phyloP scores from a whole-genome alignment of 371 early-diverging fungal genomes.

The Apophysomyces elegans region DNA sequence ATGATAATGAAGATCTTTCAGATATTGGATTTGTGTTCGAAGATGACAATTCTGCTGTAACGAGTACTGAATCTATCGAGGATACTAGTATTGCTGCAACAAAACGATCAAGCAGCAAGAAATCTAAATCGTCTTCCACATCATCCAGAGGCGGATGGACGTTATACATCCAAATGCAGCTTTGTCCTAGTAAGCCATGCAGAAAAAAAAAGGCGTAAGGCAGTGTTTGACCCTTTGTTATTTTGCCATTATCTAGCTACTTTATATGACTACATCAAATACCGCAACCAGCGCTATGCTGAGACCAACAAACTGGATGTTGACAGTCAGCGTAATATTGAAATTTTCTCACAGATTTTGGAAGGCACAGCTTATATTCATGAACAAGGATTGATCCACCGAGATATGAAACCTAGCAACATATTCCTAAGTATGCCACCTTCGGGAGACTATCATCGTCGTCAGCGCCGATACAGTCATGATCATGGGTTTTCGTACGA shows the following conservation, averaged over 20 bases:
- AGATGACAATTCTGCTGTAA: background rate
- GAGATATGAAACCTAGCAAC: conserved; percentile 85
- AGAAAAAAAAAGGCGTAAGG: background rate
- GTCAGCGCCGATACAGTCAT: conserved; percentile 14
- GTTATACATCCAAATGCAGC: conserved; percentile 86
- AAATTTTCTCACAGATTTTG: conserved; percentile 58
- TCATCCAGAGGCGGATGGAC: conserved; percentile 50
- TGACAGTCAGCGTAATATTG: conserved; percentile 49
- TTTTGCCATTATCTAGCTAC: conserved; percentile 30
- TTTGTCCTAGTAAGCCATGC: conserved; percentile 67
- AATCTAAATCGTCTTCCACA: background rate
- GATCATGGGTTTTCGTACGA: conserved; percentile 31
- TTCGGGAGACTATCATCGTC: conserved; percentile 9
- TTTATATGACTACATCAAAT: conserved; percentile 47
- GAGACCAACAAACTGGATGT: conserved; percentile 28
- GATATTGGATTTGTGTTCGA: conserved; percentile 22
- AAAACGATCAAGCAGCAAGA: conserved; percentile 13
- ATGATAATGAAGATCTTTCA: conserved; percentile 3
- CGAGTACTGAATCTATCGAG: background rate
- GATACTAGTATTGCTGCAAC: background rate
- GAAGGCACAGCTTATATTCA: conserved; percentile 77
- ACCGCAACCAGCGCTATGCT: conserved; percentile 36
- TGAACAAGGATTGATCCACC: conserved; percentile 71
- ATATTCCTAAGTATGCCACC: conserved; percentile 62
- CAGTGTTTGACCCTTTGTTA: no score